Evolutionary conservation across 176 grass and related monocot species (phyloP), one percentile per base, ranked within the genome.

Genomic region (Rhynchospora breviuscula): DNA sequence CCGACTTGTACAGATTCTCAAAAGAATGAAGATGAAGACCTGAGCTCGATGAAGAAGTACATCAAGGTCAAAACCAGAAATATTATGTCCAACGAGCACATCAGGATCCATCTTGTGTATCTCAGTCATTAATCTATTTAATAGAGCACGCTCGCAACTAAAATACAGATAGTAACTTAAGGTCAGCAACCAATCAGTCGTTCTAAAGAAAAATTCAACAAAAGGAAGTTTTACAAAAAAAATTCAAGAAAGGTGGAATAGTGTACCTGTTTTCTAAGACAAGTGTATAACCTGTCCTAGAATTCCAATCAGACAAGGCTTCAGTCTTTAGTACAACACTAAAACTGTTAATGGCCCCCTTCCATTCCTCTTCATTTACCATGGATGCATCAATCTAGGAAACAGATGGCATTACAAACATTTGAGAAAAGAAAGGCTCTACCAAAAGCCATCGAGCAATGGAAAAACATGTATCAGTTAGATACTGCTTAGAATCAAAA

Each of bases 21-120:
- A 17, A 81, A 18, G 33, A 68, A 76, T 76, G 14, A 69, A 80
- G 31, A 18, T 58, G 17, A 81, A 84, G 47, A 98, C 95, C 93
- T 98, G 95, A 87, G 90, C 88, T 87, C 96, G 89, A 72, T 95
- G 93, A 69, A 99, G 88, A 88, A 99, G 89, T 75, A 99, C 86
- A 83, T 99, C 96, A 88, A 99, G 85, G 77, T 99, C 91, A 14
- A 99, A 99, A 81, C 96, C 93, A 1, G 96, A 99, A 86, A 99
- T 99, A 52, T 99, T 99, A 68, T 99, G 96, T 22, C 96, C 96
- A 87, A 99, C 96, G 86, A 99, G 93, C 74, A 99, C 84, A 1
- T 99, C 96, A 10, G 89, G 88, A 79, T 99, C 96, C 87, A 99
- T 85, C 87, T 99, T 99, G 80, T 88, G 83, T 82, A 99, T 91